Conservation (phyloP, 1,284 basidiomycete genomes). For the Sanguinoderma infundibulare region DNA sequence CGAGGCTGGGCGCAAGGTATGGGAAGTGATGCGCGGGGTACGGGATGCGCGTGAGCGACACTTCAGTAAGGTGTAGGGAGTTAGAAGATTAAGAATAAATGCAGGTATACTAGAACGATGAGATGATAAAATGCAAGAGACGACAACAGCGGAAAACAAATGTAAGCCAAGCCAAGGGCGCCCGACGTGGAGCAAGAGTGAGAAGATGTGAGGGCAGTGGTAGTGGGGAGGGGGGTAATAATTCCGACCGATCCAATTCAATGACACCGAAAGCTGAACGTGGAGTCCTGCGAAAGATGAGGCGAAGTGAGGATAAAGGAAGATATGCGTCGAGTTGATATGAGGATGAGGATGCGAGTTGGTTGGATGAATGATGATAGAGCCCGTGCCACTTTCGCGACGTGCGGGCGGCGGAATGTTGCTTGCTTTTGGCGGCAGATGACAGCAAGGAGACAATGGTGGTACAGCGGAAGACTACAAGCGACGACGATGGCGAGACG, state of each 20-base stretch:
- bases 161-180: slow-evolving; percentile 1
- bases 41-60: not conserved
- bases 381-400: slow-evolving; percentile 8
- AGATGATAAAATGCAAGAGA: slow-evolving; percentile 13
- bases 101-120: slow-evolving; percentile 21
- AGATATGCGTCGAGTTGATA: slow-evolving; percentile 1
- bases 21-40: not conserved
- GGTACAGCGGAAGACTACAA: slow-evolving; percentile 20
- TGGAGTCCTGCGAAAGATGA: slow-evolving; percentile 18
- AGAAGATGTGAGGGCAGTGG: not conserved
- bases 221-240: not conserved
- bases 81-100: slow-evolving; percentile 24
- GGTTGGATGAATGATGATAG: slow-evolving; percentile 10
- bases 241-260: slow-evolving; percentile 23
- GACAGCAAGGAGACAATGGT: slow-evolving; percentile 21
- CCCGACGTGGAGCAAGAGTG: not conserved
- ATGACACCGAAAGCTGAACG: slow-evolving; percentile 20
- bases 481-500: slow-evolving; percentile 4
- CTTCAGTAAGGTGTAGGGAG: not conserved
- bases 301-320: slow-evolving; percentile 10
- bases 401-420: slow-evolving; percentile 9
- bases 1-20: not conserved
- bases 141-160: slow-evolving; percentile 8
- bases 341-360: slow-evolving; percentile 13
- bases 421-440: slow-evolving; percentile 25